Evolutionary conservation across 2,329 filamentous ascomycete species (phyloP).

Genomic region (Pestalotiopsis sp.): DNA sequence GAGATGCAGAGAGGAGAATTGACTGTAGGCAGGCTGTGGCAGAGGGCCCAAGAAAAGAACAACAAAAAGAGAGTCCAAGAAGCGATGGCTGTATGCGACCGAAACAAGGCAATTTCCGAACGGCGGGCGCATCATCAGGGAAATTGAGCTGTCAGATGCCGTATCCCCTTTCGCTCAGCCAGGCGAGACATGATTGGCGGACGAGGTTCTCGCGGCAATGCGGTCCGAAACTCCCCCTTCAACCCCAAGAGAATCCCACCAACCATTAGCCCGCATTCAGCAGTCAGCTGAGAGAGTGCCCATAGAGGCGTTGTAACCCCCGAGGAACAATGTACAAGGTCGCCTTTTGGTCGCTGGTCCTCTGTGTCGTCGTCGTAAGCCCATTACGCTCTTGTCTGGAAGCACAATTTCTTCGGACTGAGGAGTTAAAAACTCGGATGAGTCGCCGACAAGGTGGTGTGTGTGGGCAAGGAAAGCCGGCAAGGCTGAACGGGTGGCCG

Average conservation of each 20-base stretch:
- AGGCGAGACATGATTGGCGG: conserved; percentile 6
- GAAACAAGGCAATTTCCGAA: background rate
- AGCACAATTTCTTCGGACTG: background rate
- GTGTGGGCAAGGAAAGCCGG: background rate
- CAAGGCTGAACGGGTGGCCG: conserved; percentile 8
- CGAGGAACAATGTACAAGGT: background rate
- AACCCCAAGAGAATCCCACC: conserved; percentile 5
- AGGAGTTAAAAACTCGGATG: too few relatives aligned
- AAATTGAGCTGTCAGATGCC: conserved; percentile 13
- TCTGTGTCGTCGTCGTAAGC: background rate
- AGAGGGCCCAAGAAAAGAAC: background rate
- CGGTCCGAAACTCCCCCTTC: conserved; percentile 7
- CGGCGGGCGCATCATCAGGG: conserved; percentile 13
- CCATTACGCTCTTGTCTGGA: background rate
- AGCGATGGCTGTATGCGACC: conserved; percentile 22
- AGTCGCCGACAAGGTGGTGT: background rate
- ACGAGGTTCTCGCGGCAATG: conserved; percentile 9
- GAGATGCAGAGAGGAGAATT: background rate
- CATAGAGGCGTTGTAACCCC: conserved; percentile 10
- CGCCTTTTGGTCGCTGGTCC: background rate
- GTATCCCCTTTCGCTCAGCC: conserved; percentile 9
- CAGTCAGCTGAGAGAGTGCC: conserved; percentile 3
- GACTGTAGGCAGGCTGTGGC: background rate
- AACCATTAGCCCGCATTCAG: background rate
- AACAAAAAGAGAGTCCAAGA: background rate